Evolutionary conservation across 176 grass and related monocot genomes (phyloP), one percentile per base, ranked within the genome.

Genomic region (Raddia guianensis): DNA sequence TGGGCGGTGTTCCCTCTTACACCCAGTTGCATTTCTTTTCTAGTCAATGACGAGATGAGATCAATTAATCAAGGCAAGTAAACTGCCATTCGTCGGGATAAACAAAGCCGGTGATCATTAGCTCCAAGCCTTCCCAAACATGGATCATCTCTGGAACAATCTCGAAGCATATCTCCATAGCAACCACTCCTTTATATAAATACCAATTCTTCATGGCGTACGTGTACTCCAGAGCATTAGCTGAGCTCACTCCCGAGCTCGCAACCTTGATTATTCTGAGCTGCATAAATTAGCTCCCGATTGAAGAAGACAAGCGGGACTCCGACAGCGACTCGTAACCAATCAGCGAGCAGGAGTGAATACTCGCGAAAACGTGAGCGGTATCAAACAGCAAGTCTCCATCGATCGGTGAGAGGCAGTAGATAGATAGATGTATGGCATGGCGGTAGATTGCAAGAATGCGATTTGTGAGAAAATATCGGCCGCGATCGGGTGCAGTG

Each of bases 121-220:
- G 64, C 64, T 62, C 33, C 75, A 72, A 42, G 9, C 64, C 56
- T 78, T 89, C 76, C 64, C 72, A 85, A 85, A 76, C 72, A 21
- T 72, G 81, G 87, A 76, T 61, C 80, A 76, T 65, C 44, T 64
- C 70, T 66, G 8, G 82, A 89, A 89, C 33, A 67, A 58, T 85
- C 82, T 85, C 32, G 72, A 85, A 76, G 4, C 61, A 6, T 47
- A 47, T 49, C 68, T 52, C 21, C 45, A 12, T 58, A 54, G 47
- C 70, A 85, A 76, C 82, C 55, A 76, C 87, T 63, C 76, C 40
- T 44, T 49, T 14, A 42, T 44, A 58, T 14, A 42, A 32, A 44
- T 27, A 57, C 49, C 40, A 63, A 12, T 77, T 72, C 40, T 70
- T 76, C 49, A 55, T 57, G 48, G 49, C 40, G 63, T 69, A 40